These are phyloP conservation scores for Penstemon newberryi DNA, from an alignment of 257 asterid species.

Conservation along the genomic window DNA sequence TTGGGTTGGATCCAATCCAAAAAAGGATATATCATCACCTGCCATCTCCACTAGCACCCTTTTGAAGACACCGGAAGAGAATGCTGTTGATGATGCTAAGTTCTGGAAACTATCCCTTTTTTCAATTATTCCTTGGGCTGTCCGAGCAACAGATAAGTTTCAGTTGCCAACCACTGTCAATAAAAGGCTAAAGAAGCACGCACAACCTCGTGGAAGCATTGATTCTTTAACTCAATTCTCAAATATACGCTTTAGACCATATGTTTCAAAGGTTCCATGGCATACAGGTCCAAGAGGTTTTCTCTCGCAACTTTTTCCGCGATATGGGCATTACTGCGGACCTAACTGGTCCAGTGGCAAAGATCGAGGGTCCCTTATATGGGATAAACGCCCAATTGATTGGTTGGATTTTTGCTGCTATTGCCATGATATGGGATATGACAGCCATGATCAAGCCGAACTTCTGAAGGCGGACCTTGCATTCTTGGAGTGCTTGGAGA, in stretches of 20 bases:
- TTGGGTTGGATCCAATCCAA: constrained; percentile 49
- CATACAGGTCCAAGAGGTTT: constrained; percentile 87
- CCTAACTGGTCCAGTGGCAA: constrained; percentile 98
- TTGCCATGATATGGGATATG: constrained; percentile 94
- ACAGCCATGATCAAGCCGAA: constrained; percentile 78
- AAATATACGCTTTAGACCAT: constrained; percentile 76
- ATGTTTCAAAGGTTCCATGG: constrained; percentile 92
- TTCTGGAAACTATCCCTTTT: constrained; percentile 56
- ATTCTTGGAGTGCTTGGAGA: constrained; percentile 92
- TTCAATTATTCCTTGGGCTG: constrained; percentile 64
- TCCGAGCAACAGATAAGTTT: constrained; percentile 44
- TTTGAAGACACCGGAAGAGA: constrained; percentile 41
- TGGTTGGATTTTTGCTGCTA: constrained; percentile 97
- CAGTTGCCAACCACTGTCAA: constrained; percentile 80
- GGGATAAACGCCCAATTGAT: constrained; percentile 95
- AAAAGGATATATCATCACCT: constrained; percentile 47
- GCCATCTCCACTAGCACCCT: constrained; percentile 36
- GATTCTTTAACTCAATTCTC: constrained; percentile 45
- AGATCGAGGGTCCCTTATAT: constrained; percentile 72
- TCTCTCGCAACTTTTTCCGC: constrained; percentile 80
- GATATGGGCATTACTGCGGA: constrained; percentile 93
- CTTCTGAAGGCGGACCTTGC: constrained; percentile 91
- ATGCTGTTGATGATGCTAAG: constrained; percentile 35
- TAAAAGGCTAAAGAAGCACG: constrained; percentile 55
- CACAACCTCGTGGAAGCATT: constrained; percentile 37